Base-by-base conservation (phyloP, 768 basidiomycete species). In the Boletus pseudo-olivaceus region DNA sequence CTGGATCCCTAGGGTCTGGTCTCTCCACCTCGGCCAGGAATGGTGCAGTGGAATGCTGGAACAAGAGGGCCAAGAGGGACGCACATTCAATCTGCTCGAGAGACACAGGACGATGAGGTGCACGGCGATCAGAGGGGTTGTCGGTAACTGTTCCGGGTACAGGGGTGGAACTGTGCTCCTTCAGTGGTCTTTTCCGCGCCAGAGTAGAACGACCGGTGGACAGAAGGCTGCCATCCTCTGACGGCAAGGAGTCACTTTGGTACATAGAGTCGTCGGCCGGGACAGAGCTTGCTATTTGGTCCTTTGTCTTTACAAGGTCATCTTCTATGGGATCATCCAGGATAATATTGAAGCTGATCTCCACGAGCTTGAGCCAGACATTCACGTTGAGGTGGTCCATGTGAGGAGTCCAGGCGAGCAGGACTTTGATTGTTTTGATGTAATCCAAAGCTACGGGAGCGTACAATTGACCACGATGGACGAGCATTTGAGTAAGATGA, bases 291-390 rank as follows among this genome's bases (percentile, higher is more conserved):
- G 59, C 7, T 58, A 68, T 56, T 56, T 65, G 47, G 55, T 67
- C 48, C 9, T 65, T 67, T 9, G 59, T 47, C 37, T 51, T 61
- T 9, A 70, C 65, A 6, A 68, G 60, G 9, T 71, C 60, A 20
- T 67, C 59, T 44, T 73, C 74, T 49, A 72, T 78, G 56, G 68
- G 64, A 61, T 90, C 86, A 11, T 79, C 83, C 5, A 98, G 71
- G 23, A 94, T 75, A 5, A 85, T 81, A 60, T 92, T 90, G 74
- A 96, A 93, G 37, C 80, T 81, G 38, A 91, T 71, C 60, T 84
- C 81, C 34, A 88, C 79, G 41, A 93, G 69, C 33, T 72, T 73
- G 29, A 84, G 68, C 96, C 96, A 98, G 39, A 57, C 72, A 1
- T 74, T 72, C 34, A 79, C 73, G 10, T 82, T 82, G 48, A 95